phyloP scores from a whole-genome alignment of 371 early-diverging fungal species.

The Dichotomocladium elegans region DNA sequence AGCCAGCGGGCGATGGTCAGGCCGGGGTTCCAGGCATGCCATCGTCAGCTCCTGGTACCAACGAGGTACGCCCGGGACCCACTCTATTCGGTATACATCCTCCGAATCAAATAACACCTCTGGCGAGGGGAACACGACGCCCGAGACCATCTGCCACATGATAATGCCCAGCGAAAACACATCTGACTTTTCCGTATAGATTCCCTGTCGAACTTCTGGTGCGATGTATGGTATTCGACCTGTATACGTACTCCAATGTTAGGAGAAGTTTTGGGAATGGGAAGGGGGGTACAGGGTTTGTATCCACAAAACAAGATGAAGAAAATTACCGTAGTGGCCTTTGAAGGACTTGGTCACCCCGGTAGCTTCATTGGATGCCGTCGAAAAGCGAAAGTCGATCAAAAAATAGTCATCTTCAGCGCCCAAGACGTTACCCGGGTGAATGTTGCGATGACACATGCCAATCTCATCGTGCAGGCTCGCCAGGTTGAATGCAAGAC shows the following conservation, averaged over 20 bases:
- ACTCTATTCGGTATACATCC: slow-evolving; percentile 21
- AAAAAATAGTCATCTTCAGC: slow-evolving; percentile 34
- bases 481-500: slow-evolving; percentile 32
- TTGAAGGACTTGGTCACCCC: slow-evolving; percentile 20
- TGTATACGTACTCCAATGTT: too few relatives aligned
- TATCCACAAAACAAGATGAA: too few relatives aligned
- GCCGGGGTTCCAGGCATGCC: slow-evolving; percentile 28
- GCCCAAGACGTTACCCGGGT: slow-evolving; percentile 28
- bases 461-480: slow-evolving; percentile 31
- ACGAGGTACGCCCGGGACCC: slow-evolving; percentile 26
- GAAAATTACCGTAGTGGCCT: slow-evolving; percentile 38
- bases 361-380: slow-evolving; percentile 29
- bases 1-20: slow-evolving; percentile 25
- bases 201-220: slow-evolving; percentile 42
- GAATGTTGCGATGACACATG: slow-evolving; percentile 43
- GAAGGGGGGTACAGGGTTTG: too few relatives aligned
- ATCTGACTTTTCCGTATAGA: slow-evolving; percentile 46
- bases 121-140: slow-evolving; percentile 24
- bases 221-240: slow-evolving; percentile 52
- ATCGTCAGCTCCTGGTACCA: slow-evolving; percentile 29
- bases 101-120: slow-evolving; percentile 20
- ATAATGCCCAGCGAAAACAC: slow-evolving; percentile 49
- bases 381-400: slow-evolving; percentile 36
- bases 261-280: too few relatives aligned
- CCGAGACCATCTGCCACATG: slow-evolving; percentile 50